phyloP scores from a whole-genome alignment of 2,329 filamentous ascomycete genomes.

The Stachybotrys echinatus region DNA sequence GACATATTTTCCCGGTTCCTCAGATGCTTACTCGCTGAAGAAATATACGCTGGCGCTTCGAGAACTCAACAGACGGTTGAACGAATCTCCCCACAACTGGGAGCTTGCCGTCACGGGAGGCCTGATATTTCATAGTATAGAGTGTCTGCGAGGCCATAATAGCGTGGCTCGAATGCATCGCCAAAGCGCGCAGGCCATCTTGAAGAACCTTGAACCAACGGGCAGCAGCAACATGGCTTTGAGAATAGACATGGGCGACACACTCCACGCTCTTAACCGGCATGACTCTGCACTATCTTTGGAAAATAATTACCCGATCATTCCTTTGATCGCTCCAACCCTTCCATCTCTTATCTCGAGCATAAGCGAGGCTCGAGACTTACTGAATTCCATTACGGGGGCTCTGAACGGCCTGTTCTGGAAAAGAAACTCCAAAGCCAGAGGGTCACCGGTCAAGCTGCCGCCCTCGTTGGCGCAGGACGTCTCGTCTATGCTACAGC shows the following conservation, averaged over 20 bases:
- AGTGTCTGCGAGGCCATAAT: not conserved
- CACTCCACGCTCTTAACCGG: not conserved
- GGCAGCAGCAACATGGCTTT: not conserved
- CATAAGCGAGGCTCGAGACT: not conserved
- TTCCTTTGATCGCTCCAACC: not conserved
- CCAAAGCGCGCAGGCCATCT: not conserved
- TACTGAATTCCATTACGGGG: not conserved
- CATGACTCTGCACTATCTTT: not conserved
- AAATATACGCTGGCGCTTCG: not conserved
- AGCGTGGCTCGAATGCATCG: not conserved
- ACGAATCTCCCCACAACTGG: not conserved
- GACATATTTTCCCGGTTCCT: not conserved
- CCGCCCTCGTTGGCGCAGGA: not conserved
- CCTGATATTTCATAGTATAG: not conserved
- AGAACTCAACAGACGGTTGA: not conserved
- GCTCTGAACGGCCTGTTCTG: not conserved
- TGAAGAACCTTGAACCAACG: not conserved
- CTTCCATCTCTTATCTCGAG: not conserved
- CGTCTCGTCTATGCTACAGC: not conserved
- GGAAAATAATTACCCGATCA: not conserved
- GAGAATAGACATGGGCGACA: not conserved
- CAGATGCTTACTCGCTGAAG: not conserved
- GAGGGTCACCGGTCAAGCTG: not conserved
- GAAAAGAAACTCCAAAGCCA: not conserved
- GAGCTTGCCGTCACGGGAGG: not conserved